These are phyloP conservation scores for Acacia pycnantha DNA, from an alignment of 331 rosid species.

Conservation along the genomic window DNA sequence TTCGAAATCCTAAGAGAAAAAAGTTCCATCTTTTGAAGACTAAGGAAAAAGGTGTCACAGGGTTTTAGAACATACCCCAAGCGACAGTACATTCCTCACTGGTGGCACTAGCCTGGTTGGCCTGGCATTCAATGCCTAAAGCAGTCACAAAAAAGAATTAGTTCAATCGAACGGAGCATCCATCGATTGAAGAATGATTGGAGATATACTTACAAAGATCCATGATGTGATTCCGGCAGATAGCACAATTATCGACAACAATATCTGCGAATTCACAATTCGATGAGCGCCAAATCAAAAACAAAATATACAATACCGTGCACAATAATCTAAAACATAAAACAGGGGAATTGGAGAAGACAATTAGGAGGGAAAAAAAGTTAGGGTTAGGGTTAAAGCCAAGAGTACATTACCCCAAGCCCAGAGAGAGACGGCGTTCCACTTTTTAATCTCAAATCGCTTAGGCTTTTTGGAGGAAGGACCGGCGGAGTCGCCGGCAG, in stretches of 20 bases:
- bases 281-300: background rate
- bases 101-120: constrained; percentile 92
- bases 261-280: constrained; percentile 49
- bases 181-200: background rate
- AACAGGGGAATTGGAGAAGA: background rate
- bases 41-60: background rate
- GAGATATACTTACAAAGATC: constrained; percentile 74
- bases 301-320: background rate
- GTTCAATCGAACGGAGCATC: background rate
- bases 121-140: constrained; percentile 94
- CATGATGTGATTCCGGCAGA: constrained; percentile 97
- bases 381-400: constrained; percentile 25
- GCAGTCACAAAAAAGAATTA: background rate
- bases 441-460: constrained; percentile 93
- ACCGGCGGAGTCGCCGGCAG: constrained; percentile 81
- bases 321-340: background rate
- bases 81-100: constrained; percentile 98
- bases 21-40: background rate
- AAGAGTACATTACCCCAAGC: constrained; percentile 74
- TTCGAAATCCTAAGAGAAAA: background rate
- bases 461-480: constrained; percentile 80
- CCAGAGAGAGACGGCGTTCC: constrained; percentile 99
- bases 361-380: too few relatives aligned
- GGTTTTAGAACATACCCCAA: constrained; percentile 65
- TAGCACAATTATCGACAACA: constrained; percentile 98